Conservation (phyloP, 495 filamentous ascomycete species). For the Pseudomonodictys pantanalensis region DNA sequence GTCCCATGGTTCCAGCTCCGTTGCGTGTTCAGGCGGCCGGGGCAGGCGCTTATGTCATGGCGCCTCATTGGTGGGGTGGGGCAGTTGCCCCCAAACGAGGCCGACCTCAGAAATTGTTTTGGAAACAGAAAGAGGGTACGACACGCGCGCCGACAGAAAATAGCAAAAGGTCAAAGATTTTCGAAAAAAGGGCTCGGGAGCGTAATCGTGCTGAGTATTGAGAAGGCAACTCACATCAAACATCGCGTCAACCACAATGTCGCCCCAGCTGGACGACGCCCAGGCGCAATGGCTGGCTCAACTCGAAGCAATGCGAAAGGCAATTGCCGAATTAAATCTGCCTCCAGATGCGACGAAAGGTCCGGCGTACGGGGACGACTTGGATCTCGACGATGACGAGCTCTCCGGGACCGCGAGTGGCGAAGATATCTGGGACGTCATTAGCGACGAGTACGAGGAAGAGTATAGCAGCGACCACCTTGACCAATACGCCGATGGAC, state of each 20-base stretch:
- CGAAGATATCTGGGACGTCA: slow-evolving; percentile 88
- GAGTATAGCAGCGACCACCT: slow-evolving; percentile 52
- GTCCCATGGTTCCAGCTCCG: too few relatives aligned
- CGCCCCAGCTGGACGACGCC: slow-evolving; percentile 35
- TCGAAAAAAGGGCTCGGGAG: not conserved
- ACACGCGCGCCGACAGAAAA: too few relatives aligned
- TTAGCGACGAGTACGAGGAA: slow-evolving; percentile 67
- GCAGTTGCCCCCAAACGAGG: too few relatives aligned
- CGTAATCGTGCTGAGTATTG: not conserved
- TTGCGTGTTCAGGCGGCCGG: too few relatives aligned
- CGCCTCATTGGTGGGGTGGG: too few relatives aligned
- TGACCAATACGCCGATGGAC: slow-evolving; percentile 45
- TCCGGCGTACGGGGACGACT: slow-evolving; percentile 53
- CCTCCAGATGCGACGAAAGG: slow-evolving; percentile 46
- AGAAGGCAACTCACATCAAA: not conserved
- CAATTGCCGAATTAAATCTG: slow-evolving; percentile 66
- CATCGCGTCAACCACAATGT: slow-evolving; percentile 29
- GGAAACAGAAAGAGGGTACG: too few relatives aligned
- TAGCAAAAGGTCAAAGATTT: too few relatives aligned
- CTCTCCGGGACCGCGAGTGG: slow-evolving; percentile 59
- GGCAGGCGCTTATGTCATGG: too few relatives aligned
- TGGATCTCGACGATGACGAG: slow-evolving; percentile 58
- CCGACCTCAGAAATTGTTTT: too few relatives aligned
- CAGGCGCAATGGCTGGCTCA: slow-evolving; percentile 71
- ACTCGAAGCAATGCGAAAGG: slow-evolving; percentile 66